phyloP scores from a whole-genome alignment of 495 filamentous ascomycete genomes.

The Oidiodendron maius region DNA sequence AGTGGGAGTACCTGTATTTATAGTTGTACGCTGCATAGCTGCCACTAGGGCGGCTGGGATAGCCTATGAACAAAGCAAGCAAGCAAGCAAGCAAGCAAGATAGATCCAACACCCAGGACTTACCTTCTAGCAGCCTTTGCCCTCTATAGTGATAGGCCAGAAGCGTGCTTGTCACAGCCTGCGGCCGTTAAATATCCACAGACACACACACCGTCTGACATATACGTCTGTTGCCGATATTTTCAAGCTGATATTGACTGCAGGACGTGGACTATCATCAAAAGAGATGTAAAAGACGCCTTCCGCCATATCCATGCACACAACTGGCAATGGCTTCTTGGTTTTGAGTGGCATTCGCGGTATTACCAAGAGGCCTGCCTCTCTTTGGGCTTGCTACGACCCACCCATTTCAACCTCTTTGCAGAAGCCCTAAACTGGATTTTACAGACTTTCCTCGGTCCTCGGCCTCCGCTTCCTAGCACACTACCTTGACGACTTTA shows the following conservation, averaged over 20 bases:
- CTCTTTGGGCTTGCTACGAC: not conserved
- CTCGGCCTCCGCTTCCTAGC: not conserved
- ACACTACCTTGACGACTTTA: not conserved
- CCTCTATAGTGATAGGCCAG: too few species aligned
- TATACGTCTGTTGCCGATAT: not conserved
- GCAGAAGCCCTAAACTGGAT: not conserved
- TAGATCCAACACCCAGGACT: too few species aligned
- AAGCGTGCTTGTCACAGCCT: too few species aligned
- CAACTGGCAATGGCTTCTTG: not conserved
- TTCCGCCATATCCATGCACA: not conserved
- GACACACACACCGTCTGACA: too few species aligned
- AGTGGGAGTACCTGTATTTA: conserved; percentile 21
- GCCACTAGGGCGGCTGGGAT: not conserved
- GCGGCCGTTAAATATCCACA: too few species aligned
- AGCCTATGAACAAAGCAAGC: too few species aligned
- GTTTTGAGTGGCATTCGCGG: not conserved
- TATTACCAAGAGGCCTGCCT: not conserved
- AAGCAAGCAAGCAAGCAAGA: too few species aligned
- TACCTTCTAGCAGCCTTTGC: too few species aligned
- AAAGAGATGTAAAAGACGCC: not conserved
- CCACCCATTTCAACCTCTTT: not conserved
- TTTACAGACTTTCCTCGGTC: not conserved
- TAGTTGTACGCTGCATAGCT: conserved; percentile 25
- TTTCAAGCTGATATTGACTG: not conserved
- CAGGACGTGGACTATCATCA: not conserved